A percentile compares a stretch with the other conserved stretches of the same genome.
Conservation (phyloP, 129 eudicot genomes). For the Dittrichia graveolens region DNA sequence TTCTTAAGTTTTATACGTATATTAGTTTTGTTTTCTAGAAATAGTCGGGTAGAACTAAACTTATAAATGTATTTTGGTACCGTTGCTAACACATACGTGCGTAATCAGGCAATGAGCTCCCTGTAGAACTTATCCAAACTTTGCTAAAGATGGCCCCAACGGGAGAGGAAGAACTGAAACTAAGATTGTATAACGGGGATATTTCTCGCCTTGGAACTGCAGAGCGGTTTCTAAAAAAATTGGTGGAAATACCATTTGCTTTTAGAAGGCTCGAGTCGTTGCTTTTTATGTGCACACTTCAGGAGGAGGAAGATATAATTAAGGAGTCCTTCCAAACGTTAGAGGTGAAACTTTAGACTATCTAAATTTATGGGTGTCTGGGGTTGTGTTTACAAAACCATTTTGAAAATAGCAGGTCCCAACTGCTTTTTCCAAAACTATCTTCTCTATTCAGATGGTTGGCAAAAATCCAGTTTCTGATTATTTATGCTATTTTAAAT, state of each 20-base stretch:
- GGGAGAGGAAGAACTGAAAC: slow-evolving; percentile 80
- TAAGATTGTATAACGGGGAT: slow-evolving; percentile 71
- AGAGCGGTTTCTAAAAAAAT: slow-evolving; percentile 79
- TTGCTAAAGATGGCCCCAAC: slow-evolving; percentile 93
- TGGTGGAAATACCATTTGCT: slow-evolving; percentile 93
- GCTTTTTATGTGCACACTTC: slow-evolving; percentile 82
- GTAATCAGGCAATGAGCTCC: slow-evolving; percentile 86
- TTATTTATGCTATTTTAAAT: too few relatives aligned
- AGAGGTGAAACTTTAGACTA: slow-evolving; percentile 54
- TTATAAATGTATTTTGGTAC: background rate
- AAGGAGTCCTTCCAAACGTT: slow-evolving; percentile 74
- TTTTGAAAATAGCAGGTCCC: too few relatives aligned
- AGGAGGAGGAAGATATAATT: slow-evolving; percentile 61
- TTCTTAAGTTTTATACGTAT: background rate
- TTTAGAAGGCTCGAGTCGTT: slow-evolving; percentile 76
- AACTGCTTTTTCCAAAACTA: too few relatives aligned
- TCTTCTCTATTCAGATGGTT: too few relatives aligned
- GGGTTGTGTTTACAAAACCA: too few relatives aligned
- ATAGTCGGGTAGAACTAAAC: background rate
- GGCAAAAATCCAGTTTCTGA: too few relatives aligned
- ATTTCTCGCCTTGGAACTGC: slow-evolving; percentile 84
- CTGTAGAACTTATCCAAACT: slow-evolving; percentile 76
- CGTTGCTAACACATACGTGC: slow-evolving; percentile 16
- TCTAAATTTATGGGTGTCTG: too few relatives aligned
- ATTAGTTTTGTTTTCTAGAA: background rate